Base-by-base conservation (phyloP, 306 rosid species). In the Vachellia collinsii region DNA sequence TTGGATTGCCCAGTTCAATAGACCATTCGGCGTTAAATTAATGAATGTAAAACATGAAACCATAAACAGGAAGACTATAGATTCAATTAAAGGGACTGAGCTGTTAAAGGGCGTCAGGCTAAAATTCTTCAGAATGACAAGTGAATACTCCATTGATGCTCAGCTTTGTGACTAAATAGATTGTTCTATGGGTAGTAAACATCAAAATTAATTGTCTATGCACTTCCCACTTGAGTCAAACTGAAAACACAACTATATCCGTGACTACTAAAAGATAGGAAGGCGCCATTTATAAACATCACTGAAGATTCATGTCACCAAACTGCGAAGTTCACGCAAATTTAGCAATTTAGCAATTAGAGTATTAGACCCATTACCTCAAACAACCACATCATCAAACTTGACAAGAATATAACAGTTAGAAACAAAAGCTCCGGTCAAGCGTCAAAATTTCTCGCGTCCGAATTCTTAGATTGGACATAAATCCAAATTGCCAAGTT, bases 401-500 rank as follows among this genome's bases (percentile, higher is more conserved):
- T 16, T 16, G 22, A 51, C 0, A 51, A 19, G n/a, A 22, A 8
- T 4, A 12, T n/a, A 48, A 70, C 4, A 29, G 34, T 29, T 29
- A 29, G 34, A 29, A 29, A 29, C 7, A 20, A 2, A 65, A 17
- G 14, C 25, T 7, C 34, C 34, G 34, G 16, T 39, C 0, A 34
- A 19, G 48, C 39, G 48, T 67, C 72, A 67, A 64, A 10, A 72
- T 41, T 73, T 54, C 11, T 20, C 77, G 10, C 8, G 63, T 50
- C 56, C 48, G 5, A 44, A 74, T 66, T 66, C 54, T 53, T 8
- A 36, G 22, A 72, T 54, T 43, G 42, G 39, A 50, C 19, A 39
- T 48, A 12, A 77, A 58, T 53, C 39, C 39, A 47, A n/a, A 72
- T 66, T 61, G 43, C 34, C 11, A 62, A 76, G 50, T 37, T 9